Base-by-base conservation (phyloP, 441 rosid genomes). In the Bruguiera hainesii region DNA sequence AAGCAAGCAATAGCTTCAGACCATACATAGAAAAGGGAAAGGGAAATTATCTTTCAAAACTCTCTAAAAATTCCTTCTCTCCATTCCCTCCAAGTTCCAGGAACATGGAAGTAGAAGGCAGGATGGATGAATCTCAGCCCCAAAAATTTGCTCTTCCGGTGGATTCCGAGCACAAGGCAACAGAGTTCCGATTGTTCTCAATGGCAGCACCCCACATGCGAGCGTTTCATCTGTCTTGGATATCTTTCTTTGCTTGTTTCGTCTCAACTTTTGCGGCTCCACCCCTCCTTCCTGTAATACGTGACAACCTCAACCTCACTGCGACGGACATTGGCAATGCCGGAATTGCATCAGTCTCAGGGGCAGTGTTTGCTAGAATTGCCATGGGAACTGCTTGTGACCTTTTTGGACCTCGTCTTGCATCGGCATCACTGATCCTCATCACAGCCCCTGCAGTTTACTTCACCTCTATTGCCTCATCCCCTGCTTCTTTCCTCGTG, bases 251-350 rank as follows among this genome's bases (percentile, higher is more conserved):
- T 33, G 46, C 60, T 11, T 65, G 68, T 35, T 65, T 65, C 25
- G 68, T 65, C 49, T 65, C 61, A 4, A 35, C 68, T 53, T 65
- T 65, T 23, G 60, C 68, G 7, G 68, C 68, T 53, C 68, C 68
- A 1, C 68, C 68, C 60, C 68, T 65, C 7, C 31, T 65, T 65
- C 68, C 68, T 26, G 23, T 65, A 15, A 65, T 65, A 15, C 68
- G 68, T 35, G 68, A 65, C 61, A 65, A 65, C 31, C 68, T 65
- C 50, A 65, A 65, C 68, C 68, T 65, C 33, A 65, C 68, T 3
- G 68, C 68, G 3, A 20, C 68, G 7, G 68, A 65, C 68, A 65
- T 35, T 18, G 68, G 68, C 11, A 65, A 65, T 18, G 68, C 68
- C 0, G 68, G 60, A n/a, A 53, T 65, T 53, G 68, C 68, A 52